Percentiles rank a stretch among this genome's conserved stretches.
Evolutionary conservation across 2,329 filamentous ascomycete genomes (phyloP).

Genomic region (Talaromyces sp.): DNA sequence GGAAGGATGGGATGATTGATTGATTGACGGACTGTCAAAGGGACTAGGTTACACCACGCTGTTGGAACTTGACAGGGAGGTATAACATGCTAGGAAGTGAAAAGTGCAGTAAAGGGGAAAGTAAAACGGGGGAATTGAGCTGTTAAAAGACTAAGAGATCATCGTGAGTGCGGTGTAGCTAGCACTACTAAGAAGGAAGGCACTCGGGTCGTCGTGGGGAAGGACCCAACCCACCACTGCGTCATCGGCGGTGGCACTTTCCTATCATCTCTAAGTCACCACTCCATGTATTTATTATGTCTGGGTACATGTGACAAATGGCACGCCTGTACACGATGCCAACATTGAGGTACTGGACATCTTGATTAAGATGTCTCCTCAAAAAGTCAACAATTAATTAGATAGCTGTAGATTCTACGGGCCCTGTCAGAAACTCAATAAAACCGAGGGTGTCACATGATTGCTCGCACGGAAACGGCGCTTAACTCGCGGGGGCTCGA

Average conservation of each 20-base stretch:
- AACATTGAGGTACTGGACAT: not conserved
- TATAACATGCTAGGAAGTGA: slow-evolving; percentile 7
- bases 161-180: slow-evolving; percentile 4
- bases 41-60: slow-evolving; percentile 17
- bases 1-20: not conserved
- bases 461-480: not conserved
- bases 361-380: too few species aligned
- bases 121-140: not conserved
- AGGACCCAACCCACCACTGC: not conserved
- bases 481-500: not conserved
- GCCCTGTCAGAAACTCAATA: not conserved
- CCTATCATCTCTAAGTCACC: not conserved
- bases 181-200: not conserved
- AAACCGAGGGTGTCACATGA: not conserved
- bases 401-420: not conserved
- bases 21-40: not conserved
- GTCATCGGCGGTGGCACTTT: not conserved
- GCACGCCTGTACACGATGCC: not conserved
- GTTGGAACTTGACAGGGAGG: slow-evolving; percentile 7
- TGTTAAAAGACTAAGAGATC: not conserved
- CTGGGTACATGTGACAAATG: not conserved
- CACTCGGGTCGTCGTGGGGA: not conserved
- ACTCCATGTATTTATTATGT: too few species aligned
- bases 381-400: too few species aligned
- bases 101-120: not conserved